phyloP scores from a whole-genome alignment of 257 asterid genomes.

The Nicotiana undulata region DNA sequence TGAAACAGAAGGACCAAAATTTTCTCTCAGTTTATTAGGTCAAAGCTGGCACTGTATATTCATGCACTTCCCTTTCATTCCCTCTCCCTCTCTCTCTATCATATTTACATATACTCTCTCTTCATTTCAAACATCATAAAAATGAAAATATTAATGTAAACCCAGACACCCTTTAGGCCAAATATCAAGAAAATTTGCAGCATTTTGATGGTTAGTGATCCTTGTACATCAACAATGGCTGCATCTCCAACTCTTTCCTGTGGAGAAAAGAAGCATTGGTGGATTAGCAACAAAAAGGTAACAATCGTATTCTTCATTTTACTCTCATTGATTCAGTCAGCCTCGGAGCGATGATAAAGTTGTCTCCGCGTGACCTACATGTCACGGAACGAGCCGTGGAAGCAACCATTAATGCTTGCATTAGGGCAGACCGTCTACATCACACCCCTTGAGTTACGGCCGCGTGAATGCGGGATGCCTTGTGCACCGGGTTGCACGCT shows the following conservation, averaged over 20 bases:
- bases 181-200: not conserved
- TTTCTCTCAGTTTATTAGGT: not conserved
- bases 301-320: not conserved
- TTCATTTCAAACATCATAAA: conserved; percentile 15
- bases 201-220: conserved; percentile 26
- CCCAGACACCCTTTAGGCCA: conserved; percentile 2
- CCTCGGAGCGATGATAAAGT: too few relatives aligned
- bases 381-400: too few relatives aligned
- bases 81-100: not conserved
- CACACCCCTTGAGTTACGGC: too few relatives aligned
- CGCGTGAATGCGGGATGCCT: too few relatives aligned
- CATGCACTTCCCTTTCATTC: not conserved
- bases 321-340: not conserved
- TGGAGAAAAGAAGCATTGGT: conserved; percentile 66
- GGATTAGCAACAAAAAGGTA: conserved; percentile 67
- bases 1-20: conserved; percentile 9
- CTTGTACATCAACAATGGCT: conserved; percentile 39
- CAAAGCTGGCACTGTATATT: conserved; percentile 29
- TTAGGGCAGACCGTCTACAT: too few relatives aligned
- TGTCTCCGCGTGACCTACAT: too few relatives aligned
- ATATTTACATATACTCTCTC: conserved; percentile 10
- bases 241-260: conserved; percentile 35
- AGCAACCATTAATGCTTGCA: too few relatives aligned
- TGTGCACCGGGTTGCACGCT: too few relatives aligned
- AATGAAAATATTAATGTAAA: conserved; percentile 14